phyloP scores from a whole-genome alignment of 2,329 filamentous ascomycete genomes.

The Xylariaceae sp. region DNA sequence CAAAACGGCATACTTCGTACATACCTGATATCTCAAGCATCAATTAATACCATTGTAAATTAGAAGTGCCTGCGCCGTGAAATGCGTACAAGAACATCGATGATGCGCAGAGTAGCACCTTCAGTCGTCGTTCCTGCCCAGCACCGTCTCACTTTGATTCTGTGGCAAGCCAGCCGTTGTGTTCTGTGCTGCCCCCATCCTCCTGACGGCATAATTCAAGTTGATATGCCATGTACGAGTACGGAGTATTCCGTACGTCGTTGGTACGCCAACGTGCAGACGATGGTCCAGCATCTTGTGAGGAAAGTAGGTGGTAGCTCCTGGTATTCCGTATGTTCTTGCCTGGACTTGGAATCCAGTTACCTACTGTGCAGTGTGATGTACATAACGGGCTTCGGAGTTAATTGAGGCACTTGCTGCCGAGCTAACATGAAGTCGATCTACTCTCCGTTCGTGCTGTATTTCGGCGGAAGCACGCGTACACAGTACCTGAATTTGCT shows the following conservation, averaged over 20 bases:
- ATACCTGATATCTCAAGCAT: too few species aligned
- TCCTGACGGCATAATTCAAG: too few species aligned
- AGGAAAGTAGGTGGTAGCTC: neutral
- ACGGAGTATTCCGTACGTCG: neutral
- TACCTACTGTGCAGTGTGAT: too few species aligned
- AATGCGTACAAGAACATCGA: too few species aligned
- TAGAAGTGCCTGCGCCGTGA: too few species aligned
- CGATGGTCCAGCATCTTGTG: neutral
- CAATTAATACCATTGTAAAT: too few species aligned
- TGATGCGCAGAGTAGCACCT: too few species aligned
- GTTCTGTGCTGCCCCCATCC: neutral
- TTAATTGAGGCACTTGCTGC: neutral
- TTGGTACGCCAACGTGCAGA: neutral
- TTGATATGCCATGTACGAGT: too few species aligned
- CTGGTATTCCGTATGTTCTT: neutral
- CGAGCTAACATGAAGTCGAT: neutral
- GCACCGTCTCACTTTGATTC: too few species aligned
- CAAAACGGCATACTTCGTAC: too few species aligned
- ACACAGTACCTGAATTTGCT: neutral
- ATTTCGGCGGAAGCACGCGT: neutral
- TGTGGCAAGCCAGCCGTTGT: neutral
- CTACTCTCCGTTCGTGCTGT: neutral
- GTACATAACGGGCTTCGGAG: too few species aligned
- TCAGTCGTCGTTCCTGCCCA: neutral
- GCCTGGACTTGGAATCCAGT: too few species aligned